Conservation (phyloP, 345 rosid species). For the Melastoma malabathricum region DNA sequence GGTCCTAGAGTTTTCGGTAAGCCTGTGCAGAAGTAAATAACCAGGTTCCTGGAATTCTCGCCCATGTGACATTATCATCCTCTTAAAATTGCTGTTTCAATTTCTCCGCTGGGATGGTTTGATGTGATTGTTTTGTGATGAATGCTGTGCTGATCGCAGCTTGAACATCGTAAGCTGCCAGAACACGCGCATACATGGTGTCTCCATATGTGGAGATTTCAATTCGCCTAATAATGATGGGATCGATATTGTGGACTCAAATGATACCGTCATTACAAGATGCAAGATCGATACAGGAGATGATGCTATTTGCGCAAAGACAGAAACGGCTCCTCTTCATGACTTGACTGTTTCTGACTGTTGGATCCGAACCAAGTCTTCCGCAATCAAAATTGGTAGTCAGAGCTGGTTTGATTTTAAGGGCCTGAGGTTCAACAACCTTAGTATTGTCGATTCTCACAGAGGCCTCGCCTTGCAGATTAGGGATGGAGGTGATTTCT, state of each 20-base stretch:
- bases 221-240: constrained; percentile 90
- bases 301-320: constrained; percentile 89
- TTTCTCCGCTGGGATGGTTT: too few relatives aligned
- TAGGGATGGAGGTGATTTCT: constrained; percentile 74
- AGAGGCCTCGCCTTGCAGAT: constrained; percentile 81
- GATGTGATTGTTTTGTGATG: constrained; percentile 4
- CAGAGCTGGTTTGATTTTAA: constrained; percentile 75
- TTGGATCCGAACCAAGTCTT: constrained; percentile 89
- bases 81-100: too few relatives aligned
- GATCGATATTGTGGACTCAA: constrained; percentile 79
- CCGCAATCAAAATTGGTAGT: constrained; percentile 89
- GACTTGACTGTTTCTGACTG: constrained; percentile 69
- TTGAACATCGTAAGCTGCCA: constrained; percentile 67
- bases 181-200: constrained; percentile 49
- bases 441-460: constrained; percentile 74
- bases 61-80: too few relatives aligned
- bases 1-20: too few relatives aligned
- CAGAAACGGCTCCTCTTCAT: constrained; percentile 47
- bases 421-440: constrained; percentile 57
- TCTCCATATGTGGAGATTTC: constrained; percentile 73
- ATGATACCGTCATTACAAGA: constrained; percentile 56
- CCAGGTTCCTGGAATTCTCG: too few relatives aligned
- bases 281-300: constrained; percentile 80
- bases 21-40: too few relatives aligned
- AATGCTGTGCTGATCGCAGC: constrained; percentile 30